These are phyloP conservation scores for Acrodontium crateriforme DNA, from an alignment of 2,329 filamentous ascomycete genomes.

Conservation along the genomic window DNA sequence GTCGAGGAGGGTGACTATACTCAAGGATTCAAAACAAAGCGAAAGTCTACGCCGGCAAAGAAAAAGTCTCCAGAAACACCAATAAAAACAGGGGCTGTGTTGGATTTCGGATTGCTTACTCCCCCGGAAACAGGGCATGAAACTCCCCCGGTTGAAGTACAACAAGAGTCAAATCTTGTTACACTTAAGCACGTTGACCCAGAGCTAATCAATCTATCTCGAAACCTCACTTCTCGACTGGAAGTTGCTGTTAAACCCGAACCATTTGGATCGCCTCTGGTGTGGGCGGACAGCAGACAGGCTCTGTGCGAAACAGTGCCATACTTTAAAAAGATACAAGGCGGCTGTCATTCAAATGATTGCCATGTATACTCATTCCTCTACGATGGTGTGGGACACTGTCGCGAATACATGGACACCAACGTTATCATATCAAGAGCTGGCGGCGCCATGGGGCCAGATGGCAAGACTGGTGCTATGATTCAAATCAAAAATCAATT, in stretches of 20 bases:
- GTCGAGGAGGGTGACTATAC: no score
- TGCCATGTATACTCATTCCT: constrained; percentile 43
- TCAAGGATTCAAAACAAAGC: no score
- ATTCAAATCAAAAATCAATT: constrained; percentile 34
- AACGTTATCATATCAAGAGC: constrained; percentile 51
- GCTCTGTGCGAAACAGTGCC: constrained; percentile 49
- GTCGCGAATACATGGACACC: constrained; percentile 43
- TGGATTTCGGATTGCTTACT: not conserved
- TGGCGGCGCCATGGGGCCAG: constrained; percentile 39
- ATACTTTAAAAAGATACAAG: constrained; percentile 49
- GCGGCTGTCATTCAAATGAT: constrained; percentile 40
- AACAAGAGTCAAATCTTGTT: not conserved
- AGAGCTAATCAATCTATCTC: constrained; percentile 9
- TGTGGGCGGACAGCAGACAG: constrained; percentile 46
- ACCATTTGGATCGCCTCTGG: constrained; percentile 29
- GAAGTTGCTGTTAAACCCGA: constrained; percentile 18
- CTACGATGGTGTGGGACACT: constrained; percentile 40
- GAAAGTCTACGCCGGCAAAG: no score
- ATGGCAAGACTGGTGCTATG: constrained; percentile 33
- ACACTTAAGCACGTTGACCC: constrained; percentile 4
- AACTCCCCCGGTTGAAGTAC: no score
- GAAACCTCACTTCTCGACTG: constrained; percentile 13
- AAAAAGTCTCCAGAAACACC: not conserved
- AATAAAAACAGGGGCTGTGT: not conserved
- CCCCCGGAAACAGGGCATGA: constrained; percentile 1